Evolutionary conservation across 2,329 filamentous ascomycete genomes (phyloP).

Genomic region (Hypoxylon sp.): DNA sequence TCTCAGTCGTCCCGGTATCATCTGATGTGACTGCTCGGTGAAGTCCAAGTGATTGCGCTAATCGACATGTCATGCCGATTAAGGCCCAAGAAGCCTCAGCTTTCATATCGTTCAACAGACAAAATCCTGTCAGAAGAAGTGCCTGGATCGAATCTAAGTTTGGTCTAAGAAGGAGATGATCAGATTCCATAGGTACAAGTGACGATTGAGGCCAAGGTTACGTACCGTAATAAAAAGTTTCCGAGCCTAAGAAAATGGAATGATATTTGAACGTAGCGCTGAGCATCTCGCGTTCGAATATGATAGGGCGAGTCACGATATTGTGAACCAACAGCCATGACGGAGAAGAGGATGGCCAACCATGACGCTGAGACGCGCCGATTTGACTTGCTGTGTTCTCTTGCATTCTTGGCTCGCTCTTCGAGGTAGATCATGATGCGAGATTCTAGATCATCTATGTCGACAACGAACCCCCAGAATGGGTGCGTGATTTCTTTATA

Average conservation of each 20-base stretch:
- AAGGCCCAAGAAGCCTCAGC: constrained; percentile 73
- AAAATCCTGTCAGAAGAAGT: constrained; percentile 68
- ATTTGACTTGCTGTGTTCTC: constrained; percentile 54
- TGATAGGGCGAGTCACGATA: constrained; percentile 72
- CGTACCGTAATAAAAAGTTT: constrained; percentile 68
- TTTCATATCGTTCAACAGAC: constrained; percentile 74
- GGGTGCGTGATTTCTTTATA: constrained; percentile 74
- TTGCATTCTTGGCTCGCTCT: constrained; percentile 66
- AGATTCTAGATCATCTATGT: constrained; percentile 71
- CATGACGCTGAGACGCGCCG: constrained; percentile 69
- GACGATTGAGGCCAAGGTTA: constrained; percentile 19
- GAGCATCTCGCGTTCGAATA: constrained; percentile 65
- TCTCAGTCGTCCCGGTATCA: constrained; percentile 55
- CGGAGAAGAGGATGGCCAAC: constrained; percentile 71
- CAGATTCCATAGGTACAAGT: constrained; percentile 6
- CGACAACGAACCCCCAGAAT: constrained; percentile 73
- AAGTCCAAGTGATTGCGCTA: constrained; percentile 71
- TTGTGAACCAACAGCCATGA: constrained; percentile 71
- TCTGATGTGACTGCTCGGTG: constrained; percentile 60
- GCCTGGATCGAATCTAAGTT: constrained; percentile 73
- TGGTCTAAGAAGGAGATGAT: constrained; percentile 52
- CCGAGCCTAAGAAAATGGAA: constrained; percentile 71
- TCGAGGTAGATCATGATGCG: constrained; percentile 72
- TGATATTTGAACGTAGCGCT: constrained; percentile 69
- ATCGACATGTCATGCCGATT: constrained; percentile 68